Base-by-base conservation (phyloP, 352 stramenopile species). In the Globisporangium paroecandrum region DNA sequence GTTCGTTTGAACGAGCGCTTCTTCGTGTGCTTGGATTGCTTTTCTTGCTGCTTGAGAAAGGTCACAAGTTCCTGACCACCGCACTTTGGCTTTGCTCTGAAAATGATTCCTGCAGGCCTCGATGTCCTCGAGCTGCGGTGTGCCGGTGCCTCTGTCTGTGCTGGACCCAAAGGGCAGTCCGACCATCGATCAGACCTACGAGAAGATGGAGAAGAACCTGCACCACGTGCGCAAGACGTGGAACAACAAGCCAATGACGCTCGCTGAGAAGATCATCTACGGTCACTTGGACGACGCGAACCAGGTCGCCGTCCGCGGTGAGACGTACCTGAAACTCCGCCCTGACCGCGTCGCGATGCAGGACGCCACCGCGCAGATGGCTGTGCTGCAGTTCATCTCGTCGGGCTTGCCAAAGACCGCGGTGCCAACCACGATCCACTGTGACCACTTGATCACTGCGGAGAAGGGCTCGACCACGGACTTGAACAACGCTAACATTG, bases 231-330 rank as follows among this genome's bases (percentile, higher is more conserved):
- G 92, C 83, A 95, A 97, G 83, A 96, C 78, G 65, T 83, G 83
- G 67, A 85, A 87, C 75, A 93, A 95, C 78, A 90, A 90, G 68
- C 93, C 93, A 38, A 69, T 98, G 63, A 98, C 93, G 69, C 87
- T 98, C 54, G 85, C 90, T 53, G 93, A 98, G 74, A 98, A 98
- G 86, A 98, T 98, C 72, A 94, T 98, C 73, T 98, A 97, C 82
- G 90, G 90, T 58, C 93, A 98, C 85, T 82, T 98, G 78, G 90
- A 98, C 71, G 83, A 97, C 71, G 70, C 89, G 65, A 85, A 89
- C 68, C 85, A 87, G 59, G 77, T 88, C 57, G 81, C 91, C 12
- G 89, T 94, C 58, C 87, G 90, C 49, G 93, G 93, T 32, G 83
- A 97, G 78, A 97, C 93, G 29, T 98, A 97, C 80, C 77, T 98